Percentiles rank a stretch among this genome's conserved stretches.
These are phyloP conservation scores for Ogataea zsoltii DNA, from an alignment of 805 yeast genomes.

Conservation along the genomic window DNA sequence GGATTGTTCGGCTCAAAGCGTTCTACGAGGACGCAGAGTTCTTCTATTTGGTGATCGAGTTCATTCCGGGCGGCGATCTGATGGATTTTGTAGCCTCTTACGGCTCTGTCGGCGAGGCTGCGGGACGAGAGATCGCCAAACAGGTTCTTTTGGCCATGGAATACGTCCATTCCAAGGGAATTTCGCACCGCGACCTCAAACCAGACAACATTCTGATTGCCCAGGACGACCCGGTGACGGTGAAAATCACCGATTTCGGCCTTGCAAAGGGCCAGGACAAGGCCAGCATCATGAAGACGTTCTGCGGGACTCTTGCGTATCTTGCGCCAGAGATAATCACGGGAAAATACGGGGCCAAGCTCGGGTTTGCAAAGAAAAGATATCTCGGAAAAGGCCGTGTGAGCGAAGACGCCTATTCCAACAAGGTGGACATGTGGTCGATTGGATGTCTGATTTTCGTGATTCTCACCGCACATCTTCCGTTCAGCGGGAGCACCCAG, in stretches of 20 bases:
- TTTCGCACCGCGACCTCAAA: constrained; percentile 93
- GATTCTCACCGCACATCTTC: constrained; percentile 87
- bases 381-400: constrained; percentile 36
- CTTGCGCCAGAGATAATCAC: constrained; percentile 91
- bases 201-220: constrained; percentile 94
- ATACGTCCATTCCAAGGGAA: constrained; percentile 86
- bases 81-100: constrained; percentile 96
- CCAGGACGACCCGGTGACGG: constrained; percentile 84
- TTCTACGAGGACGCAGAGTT: constrained; percentile 80
- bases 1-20: constrained; percentile 79
- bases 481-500: constrained; percentile 92
- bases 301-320: constrained; percentile 96
- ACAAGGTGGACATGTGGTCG: constrained; percentile 96
- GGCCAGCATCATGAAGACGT: constrained; percentile 87
- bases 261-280: constrained; percentile 86
- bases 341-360: constrained; percentile 48
- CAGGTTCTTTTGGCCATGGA: constrained; percentile 83
- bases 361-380: constrained; percentile 24
- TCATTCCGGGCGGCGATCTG: constrained; percentile 93
- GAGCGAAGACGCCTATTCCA: constrained; percentile 58
- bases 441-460: constrained; percentile 94
- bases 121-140: constrained; percentile 80
- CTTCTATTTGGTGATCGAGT: constrained; percentile 92
- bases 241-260: constrained; percentile 97
- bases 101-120: constrained; percentile 90